Base-by-base conservation (phyloP, 2,329 filamentous ascomycete species). In the Penicillium crustosum region DNA sequence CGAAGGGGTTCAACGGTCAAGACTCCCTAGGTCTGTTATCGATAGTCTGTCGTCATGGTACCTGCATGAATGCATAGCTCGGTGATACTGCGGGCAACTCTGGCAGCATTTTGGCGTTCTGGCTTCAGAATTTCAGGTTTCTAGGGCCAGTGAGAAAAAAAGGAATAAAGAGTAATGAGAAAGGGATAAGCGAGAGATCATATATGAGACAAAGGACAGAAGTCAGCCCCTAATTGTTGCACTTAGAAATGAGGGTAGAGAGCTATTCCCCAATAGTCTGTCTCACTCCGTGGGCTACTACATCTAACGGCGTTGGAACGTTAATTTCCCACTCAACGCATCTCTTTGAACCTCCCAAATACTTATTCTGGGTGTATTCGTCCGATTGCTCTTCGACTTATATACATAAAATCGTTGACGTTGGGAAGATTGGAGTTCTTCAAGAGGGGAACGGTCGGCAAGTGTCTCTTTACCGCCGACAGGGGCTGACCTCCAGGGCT, bases 381-480 rank as follows among this genome's bases (percentile, higher is more conserved):
- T 29, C 8, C 12, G 45, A 49, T 29, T 21, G 9, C 23, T 27
- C 15, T n/a, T 45, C 13, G 21, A 35, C 3, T 50, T 10, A 10
- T 27, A 35, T 27, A 27, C 6, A 31, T 27, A 27, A 35, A 35
- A 35, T 33, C 4, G 41, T 45, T 45, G 50, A 25, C 6, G 50
- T 53, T 53, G 31, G 31, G 6, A 45, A 45, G 29, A 48, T 48
- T 21, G 44, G 48, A 53, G 47, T 52, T 52, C 49, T 53, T 47
- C 45, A 59, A 48, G 54, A 50, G 54, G 45, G 55, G 51, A 61
- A 61, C 60, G 62, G 63, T 64, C 62, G 63, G 60, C 60, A 53
- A 53, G 57, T 61, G 58, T 50, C 62, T 50, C 62, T 62, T 65
- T 66, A 66, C 63, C 63, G 63, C 63, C 63, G 57, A 62, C 61